Evolutionary conservation across 345 rosid genomes (phyloP), one percentile per base, ranked within the genome.

Genomic region (Citrus medica): DNA sequence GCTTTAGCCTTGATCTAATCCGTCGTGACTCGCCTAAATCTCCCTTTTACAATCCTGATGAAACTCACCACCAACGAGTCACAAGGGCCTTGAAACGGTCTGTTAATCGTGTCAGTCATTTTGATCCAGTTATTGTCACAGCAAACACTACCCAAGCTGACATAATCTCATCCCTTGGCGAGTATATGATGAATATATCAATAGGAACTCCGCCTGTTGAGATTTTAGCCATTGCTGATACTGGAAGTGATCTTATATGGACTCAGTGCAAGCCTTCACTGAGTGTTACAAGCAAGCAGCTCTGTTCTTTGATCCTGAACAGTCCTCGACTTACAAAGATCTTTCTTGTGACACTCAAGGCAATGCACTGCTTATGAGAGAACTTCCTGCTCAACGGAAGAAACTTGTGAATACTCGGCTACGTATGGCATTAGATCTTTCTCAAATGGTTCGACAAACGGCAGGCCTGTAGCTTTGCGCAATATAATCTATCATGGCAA

Each of bases 301-400:
- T 76, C 86, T 88, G 4, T 28, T 86, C 22, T 87, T 92, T 12
- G 79, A 84, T 70, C 88, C 88, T 24, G 35, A 64, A 24, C 1
- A 69, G 0, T 93, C 93, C 10, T 78, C 86, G 4, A 87, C 93
- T 2, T 89, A 80, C 79, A 79, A 27, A 69, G 38, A 33, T 7
- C 0, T 86, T 66, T 32, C 87, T 42, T 88, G 95, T 76, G 19
- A 58, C 16, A 58, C 16, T 56, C 92, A 42, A 38, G 24, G 1
- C 66, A 25, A 53, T 91, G 91, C 65, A 8, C 46, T 12, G 17
- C 33, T 27, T 4, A 79, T 2, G 33, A 10, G 1, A 79, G 82
- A 8, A 69, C 60, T 64, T 63, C 78, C 25, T 78, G 84, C 33
- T 0, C 30, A 0, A 35, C 9, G 0, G 14, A 69, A n/a, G 22